Base-by-base conservation (phyloP, 306 rosid genomes). In the Leucaena leucocephala region DNA sequence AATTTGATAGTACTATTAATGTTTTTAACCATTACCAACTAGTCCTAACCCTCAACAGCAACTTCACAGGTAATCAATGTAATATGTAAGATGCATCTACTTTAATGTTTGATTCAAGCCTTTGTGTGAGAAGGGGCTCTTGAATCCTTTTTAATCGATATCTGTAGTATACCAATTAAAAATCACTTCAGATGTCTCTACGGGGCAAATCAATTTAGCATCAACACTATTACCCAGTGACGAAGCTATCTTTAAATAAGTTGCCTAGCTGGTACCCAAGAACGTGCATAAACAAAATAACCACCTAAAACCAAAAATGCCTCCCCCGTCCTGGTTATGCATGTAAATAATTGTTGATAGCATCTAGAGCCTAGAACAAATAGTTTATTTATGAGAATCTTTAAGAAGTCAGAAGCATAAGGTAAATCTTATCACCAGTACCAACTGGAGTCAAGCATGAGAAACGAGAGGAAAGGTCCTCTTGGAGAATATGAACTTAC, bases 401-500 rank as follows among this genome's bases (percentile, higher is more conserved):
- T 70, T 64, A 71, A 46, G 17, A 46, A n/a, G 66, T 50, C 8
- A 9, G 72, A 76, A 63, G 69, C 78, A 65, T 65, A n/a, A 76
- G 16, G 48, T 42, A 45, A 55, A 66, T 35, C 78, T 68, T 68
- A 42, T 57, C 15, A 54, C 48, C 43, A 64, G 48, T 70, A 69
- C 68, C 79, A 82, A 21, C 45, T 67, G 38, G 9, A 78, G 62
- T 58, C 40, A 38, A 73, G 68, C 66, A 75, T 27, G 58, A 77
- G 34, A 81, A 72, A 58, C n/a, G 17, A 75, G 63, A 65, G 61
- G 61, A 57, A 65, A 9, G 19, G 39, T 71, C 48, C 76, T 58
- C 70, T 34, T 10, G 49, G 35, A 50, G 71, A 38, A 49, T 43
- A 22, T 42, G 62, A 71, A 85, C 98, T 92, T 88, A 94, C 98